These are phyloP conservation scores for Suillus ampliporus DNA, from an alignment of 768 basidiomycete genomes.

Conservation along the genomic window DNA sequence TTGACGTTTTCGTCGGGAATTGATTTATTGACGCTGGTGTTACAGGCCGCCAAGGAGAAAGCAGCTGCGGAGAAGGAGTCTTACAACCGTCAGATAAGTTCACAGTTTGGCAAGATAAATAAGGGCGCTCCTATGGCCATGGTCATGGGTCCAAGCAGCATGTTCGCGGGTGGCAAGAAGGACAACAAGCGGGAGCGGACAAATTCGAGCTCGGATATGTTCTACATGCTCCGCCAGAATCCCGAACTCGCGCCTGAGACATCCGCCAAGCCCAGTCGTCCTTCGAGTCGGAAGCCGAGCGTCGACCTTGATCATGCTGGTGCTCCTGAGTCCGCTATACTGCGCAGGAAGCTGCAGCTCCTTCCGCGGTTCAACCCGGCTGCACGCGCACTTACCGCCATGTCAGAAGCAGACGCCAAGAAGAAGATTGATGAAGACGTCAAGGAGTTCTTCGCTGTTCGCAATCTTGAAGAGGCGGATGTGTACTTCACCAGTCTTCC, in stretches of 20 bases:
- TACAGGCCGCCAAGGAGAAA: slow-evolving; percentile 85
- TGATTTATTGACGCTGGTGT: slow-evolving; percentile 15
- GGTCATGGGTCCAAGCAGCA: slow-evolving; percentile 85
- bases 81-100: slow-evolving; percentile 64
- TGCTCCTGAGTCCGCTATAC: slow-evolving; percentile 49
- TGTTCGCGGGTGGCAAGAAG: slow-evolving; percentile 76
- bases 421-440: slow-evolving; percentile 81
- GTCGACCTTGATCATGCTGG: slow-evolving; percentile 53
- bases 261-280: slow-evolving; percentile 55
- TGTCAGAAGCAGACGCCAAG: slow-evolving; percentile 73
- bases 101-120: slow-evolving; percentile 88
- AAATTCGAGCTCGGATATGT: slow-evolving; percentile 84
- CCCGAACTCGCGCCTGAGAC: slow-evolving; percentile 56
- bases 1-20: no score
- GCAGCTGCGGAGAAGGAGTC: slow-evolving; percentile 65
- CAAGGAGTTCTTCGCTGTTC: slow-evolving; percentile 87
- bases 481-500: slow-evolving; percentile 83
- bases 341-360: slow-evolving; percentile 76
- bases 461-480: slow-evolving; percentile 87
- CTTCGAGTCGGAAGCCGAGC: slow-evolving; percentile 55
- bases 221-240: slow-evolving; percentile 78
- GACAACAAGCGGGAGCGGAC: slow-evolving; percentile 73
- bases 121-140: slow-evolving; percentile 58
- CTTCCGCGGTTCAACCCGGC: slow-evolving; percentile 83
- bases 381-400: slow-evolving; percentile 41